Base-by-base conservation (phyloP, 768 basidiomycete genomes). In the Mycena capillaripes region DNA sequence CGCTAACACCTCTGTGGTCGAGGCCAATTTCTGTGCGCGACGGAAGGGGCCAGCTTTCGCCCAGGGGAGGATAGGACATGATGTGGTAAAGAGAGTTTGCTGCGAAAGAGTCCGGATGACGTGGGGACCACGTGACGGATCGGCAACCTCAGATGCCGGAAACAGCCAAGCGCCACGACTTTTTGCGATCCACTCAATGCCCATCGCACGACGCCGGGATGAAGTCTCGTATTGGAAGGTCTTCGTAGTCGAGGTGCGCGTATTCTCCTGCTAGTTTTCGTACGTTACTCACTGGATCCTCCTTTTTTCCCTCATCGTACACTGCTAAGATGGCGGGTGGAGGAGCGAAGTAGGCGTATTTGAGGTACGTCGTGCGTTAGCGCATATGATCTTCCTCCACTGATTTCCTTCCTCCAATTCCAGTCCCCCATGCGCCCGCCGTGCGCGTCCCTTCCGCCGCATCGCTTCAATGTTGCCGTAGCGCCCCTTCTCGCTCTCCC, bases 391-490 rank as follows among this genome's bases (percentile, higher is more conserved):
- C 11, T 52, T 52, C 50, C 27, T 52, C 25, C 6, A 14, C 50
- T 52, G 50, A 52, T 52, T 52, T 29, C 11, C 50, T 52, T 52
- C 50, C 34, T 40, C 25, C 59, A 21, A 40, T 44, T 42, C 29
- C 40, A 60, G 59, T 60, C 59, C 59, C 59, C 42, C 34, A 59
- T 23, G 34, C 40, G 59, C 40, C 38, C 12, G 50, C 50, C 25
- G 25, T 60, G 29, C 56, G 34, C 56, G 34, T 57, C 50, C 40
- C 59, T 60, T 60, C 59, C 25, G 40, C 29, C 29, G 25, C 40
- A 5, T 60, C 59, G 21, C 40, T 29, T 44, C 23, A n/a, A 44
- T n/a, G 57, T 23, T 44, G 40, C 59, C 23, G 40, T 40, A 27
- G 57, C 34, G 59, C 59, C 59, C 40, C 59, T 60, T 60, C 59